A percentile compares a stretch with the other conserved stretches of the same genome.
phyloP scores from a whole-genome alignment of 148 eudicot species.

The Polygonum maritimum region DNA sequence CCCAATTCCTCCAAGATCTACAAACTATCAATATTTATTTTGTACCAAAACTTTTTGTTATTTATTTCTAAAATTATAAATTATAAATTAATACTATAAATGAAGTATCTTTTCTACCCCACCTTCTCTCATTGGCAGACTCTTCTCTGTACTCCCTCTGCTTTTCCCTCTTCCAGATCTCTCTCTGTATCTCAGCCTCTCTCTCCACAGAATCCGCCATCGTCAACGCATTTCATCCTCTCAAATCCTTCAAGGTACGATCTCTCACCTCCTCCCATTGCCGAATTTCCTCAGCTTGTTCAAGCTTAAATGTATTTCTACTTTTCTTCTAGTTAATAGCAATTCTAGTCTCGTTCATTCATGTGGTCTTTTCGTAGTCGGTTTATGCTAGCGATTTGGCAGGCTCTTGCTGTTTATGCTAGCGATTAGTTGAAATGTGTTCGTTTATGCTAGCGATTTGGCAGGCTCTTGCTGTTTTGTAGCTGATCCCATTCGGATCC shows the following conservation, averaged over 20 bases:
- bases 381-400: not conserved
- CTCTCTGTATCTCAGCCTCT: constrained; percentile 1
- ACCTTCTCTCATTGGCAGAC: constrained; percentile 5
- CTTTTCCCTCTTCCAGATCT: constrained; percentile 9
- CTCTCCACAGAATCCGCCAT: constrained; percentile 3
- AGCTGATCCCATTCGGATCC: not conserved
- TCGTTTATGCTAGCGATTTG: not conserved
- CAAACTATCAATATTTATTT: too few species aligned
- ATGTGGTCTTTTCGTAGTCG: not conserved
- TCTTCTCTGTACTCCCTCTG: not conserved
- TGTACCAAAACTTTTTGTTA: not conserved
- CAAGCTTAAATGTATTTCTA: not conserved
- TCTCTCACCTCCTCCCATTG: not conserved
- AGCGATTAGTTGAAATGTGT: not conserved
- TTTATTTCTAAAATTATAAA: not conserved
- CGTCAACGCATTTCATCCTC: not conserved
- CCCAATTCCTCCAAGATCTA: too few species aligned
- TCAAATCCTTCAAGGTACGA: not conserved
- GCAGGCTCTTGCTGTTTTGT: not conserved
- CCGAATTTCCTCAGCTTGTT: not conserved
- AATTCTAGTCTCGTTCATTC: not conserved
- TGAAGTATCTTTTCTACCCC: constrained; percentile 1
- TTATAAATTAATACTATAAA: not conserved
- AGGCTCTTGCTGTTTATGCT: not conserved
- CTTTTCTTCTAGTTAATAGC: not conserved